Evolutionary conservation across 1,284 basidiomycete species (phyloP), one percentile per base, ranked within the genome.

Genomic region (Sanguinoderma infundibulare): DNA sequence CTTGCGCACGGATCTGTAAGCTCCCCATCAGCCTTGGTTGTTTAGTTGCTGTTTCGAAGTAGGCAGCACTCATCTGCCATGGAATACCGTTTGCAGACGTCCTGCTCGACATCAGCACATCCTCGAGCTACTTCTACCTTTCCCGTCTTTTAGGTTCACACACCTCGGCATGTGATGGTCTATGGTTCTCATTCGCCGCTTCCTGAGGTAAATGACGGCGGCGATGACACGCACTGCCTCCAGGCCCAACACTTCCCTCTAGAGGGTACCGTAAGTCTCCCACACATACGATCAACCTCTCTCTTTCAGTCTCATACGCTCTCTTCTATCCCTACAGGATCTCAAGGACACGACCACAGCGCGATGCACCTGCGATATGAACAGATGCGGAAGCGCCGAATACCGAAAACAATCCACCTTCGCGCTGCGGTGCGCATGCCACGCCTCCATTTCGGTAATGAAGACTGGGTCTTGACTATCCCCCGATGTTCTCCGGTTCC

Each of bases 111-210:
- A n/a, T n/a, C n/a, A 15, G 47, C 42, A 14, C 28, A 50, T 50
- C 8, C 47, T 51, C 47, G 56, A 61, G 53, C 49, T 22, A 34
- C 44, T 57, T 38, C 14, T 46, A 17, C 63, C 57, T 39, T 24
- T 22, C 46, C 57, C 44, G 63, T 59, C 51, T 46, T 26, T 15
- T 55, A 35, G 22, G 22, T 56, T 65, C 64, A 53, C 64, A 65
- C 60, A 56, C 30, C 15, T 5, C 44, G 32, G 34, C 64, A 65
- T 65, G 63, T 65, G 63, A 65, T 39, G 53, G 50, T 39, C 52
- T 59, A 9, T 24, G 26, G 49, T 53, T 42, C 63, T 57, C 55
- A 56, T 55, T 58, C 36, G 44, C 38, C 53, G 53, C 38, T 56
- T 57, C 50, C 47, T 55, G 60, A 56, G 60, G 54, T 26, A 28